phyloP scores from a whole-genome alignment of 495 filamentous ascomycete genomes.

The Umbilicaria muhlenbergii region DNA sequence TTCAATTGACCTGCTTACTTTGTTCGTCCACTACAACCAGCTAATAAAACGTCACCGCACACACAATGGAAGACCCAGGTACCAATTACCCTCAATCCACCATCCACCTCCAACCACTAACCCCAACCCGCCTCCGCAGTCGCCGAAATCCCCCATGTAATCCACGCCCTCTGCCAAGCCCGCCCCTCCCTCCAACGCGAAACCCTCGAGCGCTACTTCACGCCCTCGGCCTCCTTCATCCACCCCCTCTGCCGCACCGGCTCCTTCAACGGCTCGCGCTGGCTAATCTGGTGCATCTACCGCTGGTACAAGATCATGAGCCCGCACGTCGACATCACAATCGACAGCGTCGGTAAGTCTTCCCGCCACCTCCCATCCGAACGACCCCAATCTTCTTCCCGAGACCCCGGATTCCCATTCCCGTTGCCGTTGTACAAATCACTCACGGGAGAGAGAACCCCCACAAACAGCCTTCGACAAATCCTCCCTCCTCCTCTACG shows the following conservation, averaged over 20 bases:
- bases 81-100: not conserved
- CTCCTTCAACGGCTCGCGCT: constrained; percentile 38
- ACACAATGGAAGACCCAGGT: constrained; percentile 29
- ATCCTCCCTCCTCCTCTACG: constrained; percentile 46
- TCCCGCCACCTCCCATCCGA: constrained; percentile 5
- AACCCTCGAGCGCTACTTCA: constrained; percentile 54
- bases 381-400: no score
- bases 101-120: not conserved
- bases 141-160: constrained; percentile 42
- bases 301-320: constrained; percentile 80
- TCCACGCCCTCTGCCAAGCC: constrained; percentile 50
- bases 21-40: no score
- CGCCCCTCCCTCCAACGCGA: constrained; percentile 43
- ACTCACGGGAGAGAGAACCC: no score
- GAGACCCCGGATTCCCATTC: no score
- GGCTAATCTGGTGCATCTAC: constrained; percentile 50
- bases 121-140: constrained; percentile 14
- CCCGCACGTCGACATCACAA: constrained; percentile 50
- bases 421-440: no score
- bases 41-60: no score
- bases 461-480: constrained; percentile 61
- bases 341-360: constrained; percentile 51
- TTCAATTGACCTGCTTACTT: no score
- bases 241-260: constrained; percentile 72
- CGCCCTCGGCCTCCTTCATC: constrained; percentile 48